Conservation (phyloP, 2,329 filamentous ascomycete species). For the Pseudogymnoascus sp. region DNA sequence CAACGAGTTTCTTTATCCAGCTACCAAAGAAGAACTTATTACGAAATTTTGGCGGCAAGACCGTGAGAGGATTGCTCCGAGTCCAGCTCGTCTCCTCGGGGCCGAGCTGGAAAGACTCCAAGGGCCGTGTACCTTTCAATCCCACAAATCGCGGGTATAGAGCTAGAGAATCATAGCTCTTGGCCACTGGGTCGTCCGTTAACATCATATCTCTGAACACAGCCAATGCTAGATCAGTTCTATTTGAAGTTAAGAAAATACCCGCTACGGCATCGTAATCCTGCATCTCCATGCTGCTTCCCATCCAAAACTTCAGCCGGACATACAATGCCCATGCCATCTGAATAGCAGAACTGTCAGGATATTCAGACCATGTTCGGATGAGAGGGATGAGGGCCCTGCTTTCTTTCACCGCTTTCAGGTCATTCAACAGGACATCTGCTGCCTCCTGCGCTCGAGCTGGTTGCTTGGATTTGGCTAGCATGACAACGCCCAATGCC, state of each 20-base stretch:
- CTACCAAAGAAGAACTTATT: conserved; percentile 83
- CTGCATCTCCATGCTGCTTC: conserved; percentile 55
- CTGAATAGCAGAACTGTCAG: conserved; percentile 41
- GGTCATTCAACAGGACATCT: conserved; percentile 43
- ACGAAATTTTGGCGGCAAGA: conserved; percentile 45
- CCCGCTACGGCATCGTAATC: conserved; percentile 73
- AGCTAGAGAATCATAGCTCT: conserved; percentile 21
- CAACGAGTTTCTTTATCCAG: conserved; percentile 81
- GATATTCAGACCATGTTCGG: conserved; percentile 49
- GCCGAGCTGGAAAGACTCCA: conserved; percentile 19
- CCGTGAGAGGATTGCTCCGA: conserved; percentile 32
- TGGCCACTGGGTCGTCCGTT: conserved; percentile 15
- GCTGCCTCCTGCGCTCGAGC: conserved; percentile 52
- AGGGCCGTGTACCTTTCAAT: conserved; percentile 12
- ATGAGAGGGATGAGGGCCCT: conserved; percentile 64
- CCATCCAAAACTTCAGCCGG: conserved; percentile 55
- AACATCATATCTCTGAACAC: conserved; percentile 86
- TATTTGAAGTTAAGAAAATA: conserved; percentile 60
- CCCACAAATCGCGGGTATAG: conserved; percentile 16
- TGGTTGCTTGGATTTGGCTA: conserved; percentile 51
- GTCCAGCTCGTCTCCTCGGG: conserved; percentile 31
- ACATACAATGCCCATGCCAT: conserved; percentile 64
- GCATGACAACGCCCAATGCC: conserved; percentile 61
- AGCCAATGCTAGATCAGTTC: conserved; percentile 61
- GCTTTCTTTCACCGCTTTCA: conserved; percentile 39